These are phyloP conservation scores for Cyclospora cayetanensis DNA, from an alignment of 169 alveolate genomes.

Conservation along the genomic window DNA sequence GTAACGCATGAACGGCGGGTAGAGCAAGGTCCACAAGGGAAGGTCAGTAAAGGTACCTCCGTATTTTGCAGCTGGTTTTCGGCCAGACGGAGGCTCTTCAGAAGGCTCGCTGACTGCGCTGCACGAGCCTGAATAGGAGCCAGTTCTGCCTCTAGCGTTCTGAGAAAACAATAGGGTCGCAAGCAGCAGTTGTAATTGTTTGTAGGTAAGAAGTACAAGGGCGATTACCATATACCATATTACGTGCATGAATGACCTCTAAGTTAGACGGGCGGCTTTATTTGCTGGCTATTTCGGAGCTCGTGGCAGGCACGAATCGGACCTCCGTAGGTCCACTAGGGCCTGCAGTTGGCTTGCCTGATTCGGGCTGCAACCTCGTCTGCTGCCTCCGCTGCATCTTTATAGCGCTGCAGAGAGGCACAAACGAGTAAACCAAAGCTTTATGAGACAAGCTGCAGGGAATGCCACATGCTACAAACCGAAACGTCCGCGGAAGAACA, in stretches of 20 bases:
- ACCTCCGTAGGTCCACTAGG: too few species aligned
- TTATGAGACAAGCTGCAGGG: too few species aligned
- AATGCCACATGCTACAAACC: too few species aligned
- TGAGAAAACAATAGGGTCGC: not conserved
- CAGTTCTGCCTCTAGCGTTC: slow-evolving; percentile 11
- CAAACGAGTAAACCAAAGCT: too few species aligned
- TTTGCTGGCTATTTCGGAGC: too few species aligned
- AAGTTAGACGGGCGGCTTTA: not conserved
- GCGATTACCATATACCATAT: not conserved
- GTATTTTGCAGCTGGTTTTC: slow-evolving; percentile 20
- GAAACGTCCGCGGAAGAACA: too few species aligned
- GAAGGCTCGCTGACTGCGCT: not conserved
- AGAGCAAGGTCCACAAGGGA: not conserved
- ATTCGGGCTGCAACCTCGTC: not conserved
- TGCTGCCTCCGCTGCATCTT: not conserved
- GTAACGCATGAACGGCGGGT: not conserved
- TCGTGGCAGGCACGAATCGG: too few species aligned
- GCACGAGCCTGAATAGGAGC: slow-evolving; percentile 14
- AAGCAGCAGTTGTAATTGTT: not conserved
- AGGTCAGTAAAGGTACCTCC: not conserved
- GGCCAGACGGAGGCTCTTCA: slow-evolving; percentile 16
- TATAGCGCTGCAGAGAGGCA: slow-evolving; percentile 12
- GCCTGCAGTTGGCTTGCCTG: not conserved
- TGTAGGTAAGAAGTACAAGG: not conserved
- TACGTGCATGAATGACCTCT: not conserved